These are phyloP conservation scores for Xylaria flabelliformis DNA, from an alignment of 495 filamentous ascomycete genomes.

Conservation along the genomic window DNA sequence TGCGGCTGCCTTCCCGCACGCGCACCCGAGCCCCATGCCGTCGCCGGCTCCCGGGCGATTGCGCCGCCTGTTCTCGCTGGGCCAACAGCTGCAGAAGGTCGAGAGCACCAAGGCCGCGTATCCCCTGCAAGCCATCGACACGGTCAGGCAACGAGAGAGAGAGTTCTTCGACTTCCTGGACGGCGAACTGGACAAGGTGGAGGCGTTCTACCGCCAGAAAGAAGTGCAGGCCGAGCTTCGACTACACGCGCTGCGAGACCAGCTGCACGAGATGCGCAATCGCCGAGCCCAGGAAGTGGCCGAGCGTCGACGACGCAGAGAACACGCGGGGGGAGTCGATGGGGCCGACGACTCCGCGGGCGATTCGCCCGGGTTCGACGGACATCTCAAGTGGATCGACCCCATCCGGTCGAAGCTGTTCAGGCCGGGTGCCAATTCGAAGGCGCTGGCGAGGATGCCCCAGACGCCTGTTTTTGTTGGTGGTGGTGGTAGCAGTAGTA, in stretches of 20 bases:
- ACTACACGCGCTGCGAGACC: slow-evolving; percentile 71
- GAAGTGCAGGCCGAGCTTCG: slow-evolving; percentile 79
- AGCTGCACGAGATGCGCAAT: slow-evolving; percentile 88
- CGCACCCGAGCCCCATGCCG: slow-evolving; percentile 10
- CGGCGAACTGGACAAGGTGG: slow-evolving; percentile 80
- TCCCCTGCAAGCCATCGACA: slow-evolving; percentile 50
- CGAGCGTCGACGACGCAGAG: slow-evolving; percentile 43
- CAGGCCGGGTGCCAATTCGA: slow-evolving; percentile 55
- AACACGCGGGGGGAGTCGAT: slow-evolving; percentile 33
- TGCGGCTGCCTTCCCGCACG: background rate
- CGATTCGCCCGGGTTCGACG: slow-evolving; percentile 30
- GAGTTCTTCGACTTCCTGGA: slow-evolving; percentile 85
- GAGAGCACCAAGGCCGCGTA: slow-evolving; percentile 31
- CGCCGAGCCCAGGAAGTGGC: slow-evolving; percentile 74
- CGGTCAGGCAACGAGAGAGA: slow-evolving; percentile 62
- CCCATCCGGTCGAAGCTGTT: slow-evolving; percentile 52
- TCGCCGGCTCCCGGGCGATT: slow-evolving; percentile 26
- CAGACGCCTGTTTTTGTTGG: slow-evolving; percentile 46
- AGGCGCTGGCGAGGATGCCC: slow-evolving; percentile 49
- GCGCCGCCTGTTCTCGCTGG: slow-evolving; percentile 37
- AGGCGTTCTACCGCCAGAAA: slow-evolving; percentile 81
- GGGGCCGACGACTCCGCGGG: slow-evolving; percentile 36
- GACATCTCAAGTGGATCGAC: slow-evolving; percentile 45
- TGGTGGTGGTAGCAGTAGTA: background rate
- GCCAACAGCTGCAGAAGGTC: slow-evolving; percentile 25